Evolutionary conservation across 2,329 filamentous ascomycete genomes (phyloP).

Genomic region (Zymoseptoria brevis): DNA sequence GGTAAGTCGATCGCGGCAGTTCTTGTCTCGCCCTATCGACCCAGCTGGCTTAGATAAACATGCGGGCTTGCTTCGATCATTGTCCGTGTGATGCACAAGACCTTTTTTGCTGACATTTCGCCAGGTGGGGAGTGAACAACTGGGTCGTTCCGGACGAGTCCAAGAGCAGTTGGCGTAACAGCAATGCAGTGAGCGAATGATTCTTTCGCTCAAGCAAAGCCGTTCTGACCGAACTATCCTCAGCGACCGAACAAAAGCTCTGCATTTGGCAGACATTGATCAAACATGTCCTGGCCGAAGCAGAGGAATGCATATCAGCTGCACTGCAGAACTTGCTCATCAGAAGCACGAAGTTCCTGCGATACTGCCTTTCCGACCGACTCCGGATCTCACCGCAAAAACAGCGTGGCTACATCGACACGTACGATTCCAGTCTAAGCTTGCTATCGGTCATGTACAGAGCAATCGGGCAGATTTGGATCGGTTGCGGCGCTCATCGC

Average conservation of each 20-base stretch:
- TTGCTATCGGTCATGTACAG: background rate
- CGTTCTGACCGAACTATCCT: background rate
- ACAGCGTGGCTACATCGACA: background rate
- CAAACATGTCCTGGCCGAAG: background rate
- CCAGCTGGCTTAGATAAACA: no score
- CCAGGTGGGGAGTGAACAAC: conserved; percentile 75
- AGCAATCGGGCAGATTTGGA: background rate
- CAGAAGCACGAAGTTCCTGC: no score
- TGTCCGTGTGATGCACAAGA: background rate
- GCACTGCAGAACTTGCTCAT: no score
- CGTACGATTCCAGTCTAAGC: background rate
- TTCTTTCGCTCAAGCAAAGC: background rate
- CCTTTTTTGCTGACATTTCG: conserved; percentile 1
- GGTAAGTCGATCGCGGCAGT: conserved; percentile 29
- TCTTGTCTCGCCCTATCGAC: background rate
- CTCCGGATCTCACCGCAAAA: background rate
- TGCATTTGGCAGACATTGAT: background rate
- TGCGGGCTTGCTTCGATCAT: background rate
- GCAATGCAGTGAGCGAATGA: conserved; percentile 8
- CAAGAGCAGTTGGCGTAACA: background rate
- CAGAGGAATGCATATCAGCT: background rate
- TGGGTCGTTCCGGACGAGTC: conserved; percentile 59
- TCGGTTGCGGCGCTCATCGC: background rate
- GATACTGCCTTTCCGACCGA: no score
- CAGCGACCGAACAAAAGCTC: background rate